phyloP scores from a whole-genome alignment of 257 asterid species.

The Capsicum rhomboideum region DNA sequence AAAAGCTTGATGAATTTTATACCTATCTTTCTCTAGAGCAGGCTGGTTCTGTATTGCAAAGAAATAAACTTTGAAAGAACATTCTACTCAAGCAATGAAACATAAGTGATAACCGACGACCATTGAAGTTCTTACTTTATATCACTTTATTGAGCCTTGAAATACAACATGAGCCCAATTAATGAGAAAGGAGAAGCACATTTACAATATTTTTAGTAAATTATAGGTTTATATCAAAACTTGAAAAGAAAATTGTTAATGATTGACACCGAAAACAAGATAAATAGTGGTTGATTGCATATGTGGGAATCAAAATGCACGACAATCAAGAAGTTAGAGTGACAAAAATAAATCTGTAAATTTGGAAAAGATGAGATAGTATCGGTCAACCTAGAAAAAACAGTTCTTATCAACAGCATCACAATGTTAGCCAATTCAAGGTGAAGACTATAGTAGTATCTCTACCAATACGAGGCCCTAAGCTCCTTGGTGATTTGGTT shows the following conservation, averaged over 20 bases:
- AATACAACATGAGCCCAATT: background rate
- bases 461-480: too few species aligned
- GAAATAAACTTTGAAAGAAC: background rate
- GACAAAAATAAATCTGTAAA: constrained; percentile 62
- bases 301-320: background rate
- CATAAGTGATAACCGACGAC: background rate
- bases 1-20: constrained; percentile 93
- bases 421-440: too few species aligned
- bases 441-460: too few species aligned
- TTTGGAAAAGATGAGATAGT: too few species aligned
- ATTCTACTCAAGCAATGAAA: background rate
- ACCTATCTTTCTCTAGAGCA: constrained; percentile 95
- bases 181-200: background rate
- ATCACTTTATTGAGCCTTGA: background rate
- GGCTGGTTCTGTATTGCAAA: constrained; percentile 73
- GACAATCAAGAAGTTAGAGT: background rate
- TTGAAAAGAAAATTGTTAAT: background rate
- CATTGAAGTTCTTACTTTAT: background rate
- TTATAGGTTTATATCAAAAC: background rate
- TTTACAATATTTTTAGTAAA: background rate
- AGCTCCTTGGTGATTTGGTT: too few species aligned
- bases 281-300: background rate
- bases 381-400: too few species aligned
- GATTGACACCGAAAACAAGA: background rate
- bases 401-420: too few species aligned